Conservation (phyloP, 169 alveolate genomes). For the Amoebophrya sp. region DNA sequence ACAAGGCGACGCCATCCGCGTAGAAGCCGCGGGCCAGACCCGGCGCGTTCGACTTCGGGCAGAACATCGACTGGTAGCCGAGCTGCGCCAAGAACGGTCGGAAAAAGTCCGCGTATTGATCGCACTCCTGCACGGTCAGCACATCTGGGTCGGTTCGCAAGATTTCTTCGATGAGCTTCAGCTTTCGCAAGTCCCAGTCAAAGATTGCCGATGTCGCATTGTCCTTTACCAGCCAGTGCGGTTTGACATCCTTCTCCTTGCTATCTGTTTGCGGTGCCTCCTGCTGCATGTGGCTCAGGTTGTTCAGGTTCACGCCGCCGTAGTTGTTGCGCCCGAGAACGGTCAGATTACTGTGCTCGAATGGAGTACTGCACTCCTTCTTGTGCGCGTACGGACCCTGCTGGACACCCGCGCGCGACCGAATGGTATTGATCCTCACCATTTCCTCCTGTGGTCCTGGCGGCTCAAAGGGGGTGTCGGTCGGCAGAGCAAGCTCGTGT, state of each 20-base stretch:
- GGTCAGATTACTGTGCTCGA: neutral
- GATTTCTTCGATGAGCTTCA: neutral
- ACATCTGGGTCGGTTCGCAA: neutral
- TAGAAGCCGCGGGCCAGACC: neutral
- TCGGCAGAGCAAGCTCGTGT: no score
- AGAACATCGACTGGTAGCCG: slow-evolving; percentile 1
- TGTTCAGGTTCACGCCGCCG: neutral
- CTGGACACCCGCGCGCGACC: neutral
- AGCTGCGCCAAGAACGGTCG: neutral
- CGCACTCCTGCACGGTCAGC: slow-evolving; percentile 8
- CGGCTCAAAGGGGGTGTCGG: neutral
- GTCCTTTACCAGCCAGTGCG: neutral
- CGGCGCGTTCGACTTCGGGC: slow-evolving; percentile 7
- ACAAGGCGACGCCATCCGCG: slow-evolving; percentile 20
- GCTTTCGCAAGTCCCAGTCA: neutral
- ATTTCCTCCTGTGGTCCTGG: neutral
- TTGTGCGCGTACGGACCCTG: neutral
- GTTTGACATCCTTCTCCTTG: no score
- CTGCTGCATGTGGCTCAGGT: neutral
- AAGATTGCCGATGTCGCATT: neutral
- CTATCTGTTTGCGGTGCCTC: no score
- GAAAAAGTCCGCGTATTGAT: neutral
- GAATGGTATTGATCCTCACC: neutral
- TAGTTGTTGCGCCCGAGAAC: neutral
- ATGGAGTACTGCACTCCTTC: neutral